phyloP scores from a whole-genome alignment of 352 stramenopile species.

The Thraustotheca clavata region DNA sequence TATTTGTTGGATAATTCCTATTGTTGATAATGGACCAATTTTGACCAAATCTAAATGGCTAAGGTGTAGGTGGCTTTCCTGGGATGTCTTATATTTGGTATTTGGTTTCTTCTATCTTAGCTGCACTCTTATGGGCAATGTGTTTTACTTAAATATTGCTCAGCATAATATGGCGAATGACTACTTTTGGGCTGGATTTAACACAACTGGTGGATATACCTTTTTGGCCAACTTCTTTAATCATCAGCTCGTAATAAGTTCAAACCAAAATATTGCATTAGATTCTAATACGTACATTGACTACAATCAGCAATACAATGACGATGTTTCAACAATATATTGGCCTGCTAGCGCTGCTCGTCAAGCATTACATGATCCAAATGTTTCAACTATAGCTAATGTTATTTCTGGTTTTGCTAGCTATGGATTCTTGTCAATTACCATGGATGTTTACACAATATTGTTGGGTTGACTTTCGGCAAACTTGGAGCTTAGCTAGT shows the following conservation, averaged over 20 bases:
- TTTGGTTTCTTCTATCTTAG: background rate
- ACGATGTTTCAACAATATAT: background rate
- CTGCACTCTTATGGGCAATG: background rate
- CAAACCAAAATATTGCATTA: background rate
- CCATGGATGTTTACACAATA: conserved; percentile 15
- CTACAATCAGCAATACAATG: background rate
- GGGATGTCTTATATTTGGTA: background rate
- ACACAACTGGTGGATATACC: background rate
- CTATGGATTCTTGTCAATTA: conserved; percentile 5
- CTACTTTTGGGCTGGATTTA: background rate
- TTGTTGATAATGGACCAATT: background rate
- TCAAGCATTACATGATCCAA: background rate
- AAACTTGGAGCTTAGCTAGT: background rate
- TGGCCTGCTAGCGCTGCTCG: background rate
- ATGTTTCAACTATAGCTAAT: background rate
- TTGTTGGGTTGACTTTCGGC: conserved; percentile 1
- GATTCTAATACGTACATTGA: background rate
- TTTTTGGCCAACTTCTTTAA: background rate
- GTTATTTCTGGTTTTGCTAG: background rate
- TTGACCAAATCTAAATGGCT: background rate
- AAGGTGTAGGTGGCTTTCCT: background rate
- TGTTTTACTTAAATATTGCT: background rate
- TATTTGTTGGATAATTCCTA: background rate
- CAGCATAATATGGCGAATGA: background rate
- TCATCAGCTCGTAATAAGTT: background rate